Evolutionary conservation across 1,284 basidiomycete species (phyloP), one percentile per base, ranked within the genome.

Genomic region (Dichomitus squalens): DNA sequence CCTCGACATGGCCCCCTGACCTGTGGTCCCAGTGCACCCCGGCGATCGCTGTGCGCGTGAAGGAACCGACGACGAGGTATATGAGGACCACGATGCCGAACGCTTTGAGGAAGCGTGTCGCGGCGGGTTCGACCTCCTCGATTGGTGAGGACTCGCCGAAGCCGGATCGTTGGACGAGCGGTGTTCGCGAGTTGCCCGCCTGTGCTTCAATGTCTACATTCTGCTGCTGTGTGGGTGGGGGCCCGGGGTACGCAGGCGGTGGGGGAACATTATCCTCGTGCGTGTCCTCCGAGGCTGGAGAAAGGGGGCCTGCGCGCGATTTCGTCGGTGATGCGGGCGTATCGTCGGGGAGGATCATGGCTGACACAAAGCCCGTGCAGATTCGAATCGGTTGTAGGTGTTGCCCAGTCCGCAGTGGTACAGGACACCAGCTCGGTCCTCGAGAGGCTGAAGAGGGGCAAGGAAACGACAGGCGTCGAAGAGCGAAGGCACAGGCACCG

Each of bases 341-440:
- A 23, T 70, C 64, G 52, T 72, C 68, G n/a, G 63, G 60, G 39
- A 71, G 55, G 44, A 72, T 71, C 71, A 73, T 73, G 58, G 48
- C 29, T 54, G 40, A 35, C 25, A 34, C 21, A 12, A 18, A 18
- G 29, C 16, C 38, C 36, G 49, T 31, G 11, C 11, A 11, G 11
- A 31, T 6, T 31, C n/a, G n/a, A n/a, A 11, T 31, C 29, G 29
- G 29, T 31, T 6, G 20, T 40, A 12, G 31, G 6, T 11, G 16
- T 33, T 8, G 43, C 39, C 35, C 46, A 33, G 39, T 39, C 44
- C 44, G 44, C 27, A 34, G 31, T 20, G n/a, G n/a, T n/a, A 38
- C 12, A 48, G 38, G 18, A 8, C 7, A 29, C 40, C n/a, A 8
- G 21, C n/a, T 20, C 8, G 11, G n/a, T 11, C 14, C 16, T 38